These are phyloP conservation scores for Grigorovia yakushimaensis DNA, from an alignment of 805 yeast genomes.

Conservation along the genomic window DNA sequence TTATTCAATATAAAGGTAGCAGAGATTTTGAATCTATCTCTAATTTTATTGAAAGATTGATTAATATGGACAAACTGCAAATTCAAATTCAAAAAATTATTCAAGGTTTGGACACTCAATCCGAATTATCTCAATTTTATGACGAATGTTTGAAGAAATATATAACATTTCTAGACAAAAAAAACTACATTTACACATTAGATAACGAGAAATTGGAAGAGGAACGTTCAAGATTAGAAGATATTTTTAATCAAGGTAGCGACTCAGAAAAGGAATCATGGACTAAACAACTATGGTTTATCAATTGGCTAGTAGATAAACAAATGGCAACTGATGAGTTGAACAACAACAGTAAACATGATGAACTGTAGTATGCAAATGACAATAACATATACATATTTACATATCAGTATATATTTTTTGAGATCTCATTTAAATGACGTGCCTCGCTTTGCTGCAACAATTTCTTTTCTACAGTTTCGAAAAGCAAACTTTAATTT, in stretches of 20 bases:
- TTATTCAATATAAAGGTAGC: slow-evolving; percentile 47
- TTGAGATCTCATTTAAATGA: too few relatives aligned
- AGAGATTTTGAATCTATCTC: slow-evolving; percentile 40
- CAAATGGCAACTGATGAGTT: neutral
- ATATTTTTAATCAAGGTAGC: neutral
- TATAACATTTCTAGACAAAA: slow-evolving; percentile 6
- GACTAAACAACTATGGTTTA: neutral
- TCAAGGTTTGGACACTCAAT: slow-evolving; percentile 26
- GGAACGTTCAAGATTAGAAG: neutral
- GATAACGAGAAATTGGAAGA: neutral
- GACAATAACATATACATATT: too few relatives aligned
- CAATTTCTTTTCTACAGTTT: too few relatives aligned
- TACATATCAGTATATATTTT: too few relatives aligned
- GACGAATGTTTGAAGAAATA: neutral
- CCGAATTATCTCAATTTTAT: neutral
- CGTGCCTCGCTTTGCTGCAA: too few relatives aligned
- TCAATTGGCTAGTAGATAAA: neutral
- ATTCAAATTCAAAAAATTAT: slow-evolving; percentile 12
- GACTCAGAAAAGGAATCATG: neutral
- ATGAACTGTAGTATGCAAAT: too few relatives aligned
- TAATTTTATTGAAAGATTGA: slow-evolving; percentile 37
- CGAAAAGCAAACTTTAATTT: too few relatives aligned
- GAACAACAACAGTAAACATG: too few relatives aligned
- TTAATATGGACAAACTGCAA: slow-evolving; percentile 8
- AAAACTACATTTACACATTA: neutral